Base-by-base conservation (phyloP, 371 early-diverging fungal genomes). In the Mucor piriformis region DNA sequence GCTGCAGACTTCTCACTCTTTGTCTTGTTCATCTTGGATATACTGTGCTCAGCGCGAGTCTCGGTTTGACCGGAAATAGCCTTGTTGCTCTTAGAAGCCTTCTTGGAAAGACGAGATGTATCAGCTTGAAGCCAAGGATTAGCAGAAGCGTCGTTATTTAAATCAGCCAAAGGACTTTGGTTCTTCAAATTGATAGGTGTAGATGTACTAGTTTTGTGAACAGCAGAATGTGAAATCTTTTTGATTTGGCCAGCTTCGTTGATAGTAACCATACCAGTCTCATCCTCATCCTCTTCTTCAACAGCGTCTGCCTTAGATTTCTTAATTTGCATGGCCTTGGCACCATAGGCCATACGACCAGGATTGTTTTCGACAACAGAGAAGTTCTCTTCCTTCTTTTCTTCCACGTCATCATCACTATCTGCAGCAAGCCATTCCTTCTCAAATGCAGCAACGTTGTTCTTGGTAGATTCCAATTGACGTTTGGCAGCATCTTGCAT, bases 401-500 rank as follows among this genome's bases (percentile, higher is more conserved):
- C 68, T 25, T 66, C 57, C 24, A 64, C 65, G 34, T 70, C 77
- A 24, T 80, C 78, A 55, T 77, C 61, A 40, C 61, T 53, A 44
- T 76, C 77, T 50, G 78, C 72, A 56, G 62, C 73, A 48, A 65
- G 57, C 70, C 72, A 84, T 65, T 72, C 76, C 43, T 67, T 64
- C 37, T 68, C 59, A 61, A 77, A 73, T 32, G 75, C 78, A 18
- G 79, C 81, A 46, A 81, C 63, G 65, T 85, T 79, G 51, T 73
- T 73, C 46, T 79, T 73, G 21, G 85, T 80, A 20, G 74, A 66
- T n/a, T 80, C 68, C 32, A 73, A 62, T 47, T 85, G 73, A 42
- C 79, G 67, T 57, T 87, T 75, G 44, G 83, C 82, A 55, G 87
- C 92, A 51, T 83, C 84, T 72, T 93, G 92, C 98, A 98, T 98